Conservation (phyloP, 2,329 filamentous ascomycete genomes). For the Cordyceps cateniannulata region DNA sequence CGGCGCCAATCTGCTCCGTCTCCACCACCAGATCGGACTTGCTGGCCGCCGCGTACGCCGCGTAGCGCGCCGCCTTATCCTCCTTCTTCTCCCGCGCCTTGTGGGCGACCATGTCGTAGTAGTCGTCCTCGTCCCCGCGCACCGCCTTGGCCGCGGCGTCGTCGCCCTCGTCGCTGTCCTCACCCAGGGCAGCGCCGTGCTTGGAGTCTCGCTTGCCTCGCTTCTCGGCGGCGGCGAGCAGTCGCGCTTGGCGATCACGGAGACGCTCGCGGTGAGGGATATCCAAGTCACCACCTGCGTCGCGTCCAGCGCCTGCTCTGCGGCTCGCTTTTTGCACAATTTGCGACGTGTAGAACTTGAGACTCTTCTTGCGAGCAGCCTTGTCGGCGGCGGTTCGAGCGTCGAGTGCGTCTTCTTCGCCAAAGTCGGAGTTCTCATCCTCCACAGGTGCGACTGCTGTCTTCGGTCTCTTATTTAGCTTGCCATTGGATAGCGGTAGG, state of each 20-base stretch:
- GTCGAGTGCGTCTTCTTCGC: conserved; percentile 78
- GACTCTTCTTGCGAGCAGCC: conserved; percentile 79
- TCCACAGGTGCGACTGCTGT: conserved; percentile 32
- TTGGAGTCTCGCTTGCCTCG: conserved; percentile 63
- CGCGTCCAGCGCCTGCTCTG: conserved; percentile 64
- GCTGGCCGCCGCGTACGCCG: conserved; percentile 52
- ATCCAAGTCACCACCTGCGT: conserved; percentile 73
- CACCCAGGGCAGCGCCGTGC: conserved; percentile 60
- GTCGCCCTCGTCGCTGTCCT: conserved; percentile 63
- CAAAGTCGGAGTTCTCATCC: conserved; percentile 79
- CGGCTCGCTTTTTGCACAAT: conserved; percentile 92
- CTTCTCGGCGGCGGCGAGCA: conserved; percentile 83
- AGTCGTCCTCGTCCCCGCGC: conserved; percentile 61
- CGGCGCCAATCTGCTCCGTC: conserved; percentile 63
- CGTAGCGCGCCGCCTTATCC: conserved; percentile 57
- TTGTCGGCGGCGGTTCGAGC: conserved; percentile 79
- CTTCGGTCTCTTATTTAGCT: conserved; percentile 23
- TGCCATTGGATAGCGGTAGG: conserved; percentile 47
- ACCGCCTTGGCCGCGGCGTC: conserved; percentile 43
- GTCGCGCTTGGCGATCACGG: conserved; percentile 74
- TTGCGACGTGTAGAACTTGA: conserved; percentile 97
- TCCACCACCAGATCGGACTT: conserved; percentile 59
- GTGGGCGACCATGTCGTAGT: conserved; percentile 83
- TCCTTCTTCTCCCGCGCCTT: conserved; percentile 63
- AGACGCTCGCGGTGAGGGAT: conserved; percentile 85